phyloP scores from a whole-genome alignment of 176 grass and related monocot genomes.

The Triticum dicoccoides region DNA sequence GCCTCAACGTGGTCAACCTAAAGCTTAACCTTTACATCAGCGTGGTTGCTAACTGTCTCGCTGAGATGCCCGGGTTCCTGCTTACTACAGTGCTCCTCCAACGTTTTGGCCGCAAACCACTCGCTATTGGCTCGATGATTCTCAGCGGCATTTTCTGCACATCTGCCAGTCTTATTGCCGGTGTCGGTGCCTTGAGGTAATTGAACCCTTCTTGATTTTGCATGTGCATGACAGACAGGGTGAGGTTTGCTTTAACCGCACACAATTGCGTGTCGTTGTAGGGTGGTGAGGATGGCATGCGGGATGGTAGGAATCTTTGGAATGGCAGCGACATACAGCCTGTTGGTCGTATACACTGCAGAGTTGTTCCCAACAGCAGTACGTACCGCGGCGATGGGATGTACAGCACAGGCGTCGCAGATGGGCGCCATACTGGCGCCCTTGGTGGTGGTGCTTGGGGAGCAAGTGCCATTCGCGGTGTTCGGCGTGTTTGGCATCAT shows the following conservation, averaged over 20 bases:
- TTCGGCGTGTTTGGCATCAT: slow-evolving; percentile 60
- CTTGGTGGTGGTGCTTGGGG: slow-evolving; percentile 67
- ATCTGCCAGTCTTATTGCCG: slow-evolving; percentile 40
- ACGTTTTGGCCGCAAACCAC: slow-evolving; percentile 53
- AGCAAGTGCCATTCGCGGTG: slow-evolving; percentile 65
- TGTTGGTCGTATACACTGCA: slow-evolving; percentile 76
- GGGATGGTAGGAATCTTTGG: slow-evolving; percentile 81
- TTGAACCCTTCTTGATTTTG: background rate
- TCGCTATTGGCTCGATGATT: slow-evolving; percentile 67
- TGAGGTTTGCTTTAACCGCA: background rate
- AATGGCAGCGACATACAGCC: slow-evolving; percentile 82
- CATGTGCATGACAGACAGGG: no score
- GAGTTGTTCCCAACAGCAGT: slow-evolving; percentile 93
- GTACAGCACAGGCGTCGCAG: slow-evolving; percentile 59
- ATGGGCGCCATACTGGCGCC: slow-evolving; percentile 82
- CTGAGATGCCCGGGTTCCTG: slow-evolving; percentile 66
- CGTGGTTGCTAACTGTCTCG: slow-evolving; percentile 65
- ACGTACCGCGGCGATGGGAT: slow-evolving; percentile 77
- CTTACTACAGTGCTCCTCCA: slow-evolving; percentile 63
- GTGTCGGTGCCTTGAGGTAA: slow-evolving; percentile 37
- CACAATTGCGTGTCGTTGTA: background rate
- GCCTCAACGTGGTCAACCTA: slow-evolving; percentile 90
- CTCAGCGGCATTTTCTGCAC: slow-evolving; percentile 66
- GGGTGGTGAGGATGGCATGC: slow-evolving; percentile 62
- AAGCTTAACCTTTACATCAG: slow-evolving; percentile 78